These are phyloP conservation scores for Ascochyta pisi DNA, from an alignment of 2,329 filamentous ascomycete genomes.

Conservation along the genomic window DNA sequence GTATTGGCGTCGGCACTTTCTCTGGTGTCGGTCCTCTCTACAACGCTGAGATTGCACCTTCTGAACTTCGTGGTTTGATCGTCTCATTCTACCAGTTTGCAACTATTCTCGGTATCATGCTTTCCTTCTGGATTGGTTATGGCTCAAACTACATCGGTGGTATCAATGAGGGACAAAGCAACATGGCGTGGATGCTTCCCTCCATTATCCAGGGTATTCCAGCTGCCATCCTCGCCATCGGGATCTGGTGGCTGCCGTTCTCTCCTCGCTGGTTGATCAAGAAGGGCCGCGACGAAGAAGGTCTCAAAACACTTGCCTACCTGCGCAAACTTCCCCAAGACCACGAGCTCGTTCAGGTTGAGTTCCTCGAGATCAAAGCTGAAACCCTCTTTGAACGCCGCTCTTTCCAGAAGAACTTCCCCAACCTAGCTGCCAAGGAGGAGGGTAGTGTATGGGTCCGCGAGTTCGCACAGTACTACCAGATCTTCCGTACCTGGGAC, in stretches of 20 bases:
- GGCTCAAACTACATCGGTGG: conserved; percentile 51
- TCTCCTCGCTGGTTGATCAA: conserved; percentile 38
- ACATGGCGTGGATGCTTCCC: conserved; percentile 36
- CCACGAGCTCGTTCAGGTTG: conserved; percentile 50
- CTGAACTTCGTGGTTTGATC: conserved; percentile 37
- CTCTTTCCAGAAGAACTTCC: conserved; percentile 55
- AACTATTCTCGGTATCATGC: conserved; percentile 41
- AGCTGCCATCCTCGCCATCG: conserved; percentile 31
- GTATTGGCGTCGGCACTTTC: conserved; percentile 58
- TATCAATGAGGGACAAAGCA: conserved; percentile 45
- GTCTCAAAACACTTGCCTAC: conserved; percentile 29
- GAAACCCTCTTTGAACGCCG: conserved; percentile 54
- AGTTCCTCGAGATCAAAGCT: conserved; percentile 58
- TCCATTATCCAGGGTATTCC: conserved; percentile 38
- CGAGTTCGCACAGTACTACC: conserved; percentile 60
- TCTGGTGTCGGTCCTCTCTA: conserved; percentile 57
- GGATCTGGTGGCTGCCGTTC: conserved; percentile 37
- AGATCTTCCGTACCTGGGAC: conserved; percentile 57
- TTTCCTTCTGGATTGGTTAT: conserved; percentile 44
- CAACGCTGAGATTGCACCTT: conserved; percentile 50
- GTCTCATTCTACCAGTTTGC: conserved; percentile 41
- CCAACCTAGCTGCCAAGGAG: conserved; percentile 52
- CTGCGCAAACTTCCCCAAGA: conserved; percentile 41
- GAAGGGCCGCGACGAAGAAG: conserved; percentile 36
- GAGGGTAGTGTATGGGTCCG: conserved; percentile 52